Evolutionary conservation across 768 basidiomycete genomes (phyloP).

Genomic region (Hydnomerulius pinastri): DNA sequence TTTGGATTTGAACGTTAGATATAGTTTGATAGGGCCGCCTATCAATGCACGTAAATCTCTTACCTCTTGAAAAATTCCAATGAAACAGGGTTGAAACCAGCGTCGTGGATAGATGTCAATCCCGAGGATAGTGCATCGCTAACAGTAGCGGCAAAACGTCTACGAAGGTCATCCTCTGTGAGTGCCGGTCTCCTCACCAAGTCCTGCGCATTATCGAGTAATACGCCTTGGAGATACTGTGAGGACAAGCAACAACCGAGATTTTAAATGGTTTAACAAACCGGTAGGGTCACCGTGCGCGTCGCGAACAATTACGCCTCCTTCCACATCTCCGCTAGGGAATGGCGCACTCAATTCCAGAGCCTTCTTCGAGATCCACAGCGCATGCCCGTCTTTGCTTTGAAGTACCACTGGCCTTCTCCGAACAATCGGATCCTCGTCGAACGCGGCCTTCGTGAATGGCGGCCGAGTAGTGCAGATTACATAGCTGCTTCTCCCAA

Average conservation of each 20-base stretch:
- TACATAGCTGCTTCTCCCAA: background rate
- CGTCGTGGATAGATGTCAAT: constrained; percentile 86
- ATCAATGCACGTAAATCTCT: background rate
- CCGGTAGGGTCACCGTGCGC: constrained; percentile 69
- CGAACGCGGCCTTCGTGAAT: constrained; percentile 62
- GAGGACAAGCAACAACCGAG: constrained; percentile 4
- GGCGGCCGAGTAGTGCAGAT: background rate
- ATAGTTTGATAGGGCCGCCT: background rate
- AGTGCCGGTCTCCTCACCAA: constrained; percentile 63
- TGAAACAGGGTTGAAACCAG: constrained; percentile 68
- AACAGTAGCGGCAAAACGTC: constrained; percentile 62
- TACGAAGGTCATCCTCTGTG: constrained; percentile 62
- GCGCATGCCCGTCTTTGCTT: constrained; percentile 86
- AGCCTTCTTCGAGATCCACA: constrained; percentile 77
- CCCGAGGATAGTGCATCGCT: constrained; percentile 70
- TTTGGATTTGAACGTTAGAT: constrained; percentile 9
- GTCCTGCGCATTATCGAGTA: constrained; percentile 87
- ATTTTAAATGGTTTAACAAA: constrained; percentile 24
- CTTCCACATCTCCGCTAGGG: constrained; percentile 64
- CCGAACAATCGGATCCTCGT: constrained; percentile 64
- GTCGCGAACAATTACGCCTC: constrained; percentile 79
- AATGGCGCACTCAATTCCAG: constrained; percentile 60
- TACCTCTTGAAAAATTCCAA: constrained; percentile 75
- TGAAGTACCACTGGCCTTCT: constrained; percentile 76
- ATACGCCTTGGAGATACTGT: constrained; percentile 49